Evolutionary conservation across 352 stramenopile species (phyloP), one percentile per base, ranked within the genome.

Genomic region (Plasmopara viticola): DNA sequence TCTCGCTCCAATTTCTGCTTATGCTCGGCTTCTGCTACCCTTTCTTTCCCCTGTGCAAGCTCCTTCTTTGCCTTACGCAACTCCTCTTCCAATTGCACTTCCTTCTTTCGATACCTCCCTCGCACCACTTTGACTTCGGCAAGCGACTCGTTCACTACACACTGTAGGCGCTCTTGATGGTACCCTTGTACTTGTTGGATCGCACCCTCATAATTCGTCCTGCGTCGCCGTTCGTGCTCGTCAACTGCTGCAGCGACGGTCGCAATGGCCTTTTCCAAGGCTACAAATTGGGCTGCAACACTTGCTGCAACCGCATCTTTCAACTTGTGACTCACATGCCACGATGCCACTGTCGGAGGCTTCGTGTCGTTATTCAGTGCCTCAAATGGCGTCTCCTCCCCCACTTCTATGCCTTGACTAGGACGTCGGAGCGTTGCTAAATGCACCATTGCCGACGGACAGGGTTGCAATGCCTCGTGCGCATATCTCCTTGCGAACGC

Each of bases 81-180:
- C 9, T 85, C 61, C 0, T 50, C 45, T 44, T 84, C 73, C 1
- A 84, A 39, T 15, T 59, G 47, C 5, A 67, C 54, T 17, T 78
- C 58, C 29, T 66, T 68, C 41, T 72, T 73, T 53, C 70, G 78
- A 60, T 84, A 73, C 15, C 64, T 68, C 9, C 54, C 44, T 28
- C 73, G 65, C 45, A 82, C 69, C 5, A 56, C 47, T 30, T 87
- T 82, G 9, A 87, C 52, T 43, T 87, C 73, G 1, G 60, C 43
- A 33, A 85, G 46, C 20, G 73, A 81, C 30, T 84, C 73, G 8
- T 73, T 60, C 14, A 81, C 64, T 0, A 84, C 73, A 42, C 56
- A 62, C 44, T 80, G 71, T 25, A 87, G 66, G 9, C 64, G 72
- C 8, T 79, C 67, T 25, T 85, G 65, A 38, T 87, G 76, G 40